Evolutionary conservation across 352 stramenopile species (phyloP).

Genomic region (Phytophthora meadii): DNA sequence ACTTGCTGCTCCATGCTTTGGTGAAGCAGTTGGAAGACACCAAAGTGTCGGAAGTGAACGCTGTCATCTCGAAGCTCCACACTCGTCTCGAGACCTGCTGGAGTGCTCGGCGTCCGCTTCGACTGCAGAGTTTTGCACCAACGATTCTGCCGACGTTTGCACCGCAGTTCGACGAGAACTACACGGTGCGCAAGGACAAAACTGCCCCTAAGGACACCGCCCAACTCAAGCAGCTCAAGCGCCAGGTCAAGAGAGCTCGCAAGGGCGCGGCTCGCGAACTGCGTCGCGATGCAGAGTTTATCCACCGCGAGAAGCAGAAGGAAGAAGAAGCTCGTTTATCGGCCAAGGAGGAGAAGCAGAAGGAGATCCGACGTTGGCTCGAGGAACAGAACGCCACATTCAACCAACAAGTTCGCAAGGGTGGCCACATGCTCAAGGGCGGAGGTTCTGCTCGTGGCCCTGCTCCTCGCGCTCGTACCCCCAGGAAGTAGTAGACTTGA

Average conservation of each 20-base stretch:
- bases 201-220: slow-evolving; percentile 80
- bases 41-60: slow-evolving; percentile 39
- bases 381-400: slow-evolving; percentile 97
- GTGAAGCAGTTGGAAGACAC: slow-evolving; percentile 43
- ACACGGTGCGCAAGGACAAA: slow-evolving; percentile 93
- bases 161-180: slow-evolving; percentile 93
- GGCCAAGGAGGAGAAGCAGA: slow-evolving; percentile 91
- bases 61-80: slow-evolving; percentile 57
- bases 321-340: slow-evolving; percentile 82
- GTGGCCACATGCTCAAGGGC: slow-evolving; percentile 95
- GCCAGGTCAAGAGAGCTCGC: slow-evolving; percentile 96
- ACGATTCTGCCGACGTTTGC: slow-evolving; percentile 80
- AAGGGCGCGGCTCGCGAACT: slow-evolving; percentile 96
- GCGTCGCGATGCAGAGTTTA: slow-evolving; percentile 93
- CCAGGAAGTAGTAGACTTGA: slow-evolving; percentile 59
- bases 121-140: slow-evolving; percentile 79
- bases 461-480: slow-evolving; percentile 61
- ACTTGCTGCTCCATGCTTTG: slow-evolving; percentile 72
- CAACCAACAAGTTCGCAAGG: slow-evolving; percentile 97
- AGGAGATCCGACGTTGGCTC: slow-evolving; percentile 96
- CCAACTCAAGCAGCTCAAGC: slow-evolving; percentile 92
- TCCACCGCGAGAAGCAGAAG: slow-evolving; percentile 93
- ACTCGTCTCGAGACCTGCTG: slow-evolving; percentile 55
- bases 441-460: slow-evolving; percentile 79
- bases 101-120: slow-evolving; percentile 60